A percentile compares a stretch with the other conserved stretches of the same genome.
These are phyloP conservation scores for Zoysia pacifica DNA, from an alignment of 176 grass and related monocot genomes.

Conservation along the genomic window DNA sequence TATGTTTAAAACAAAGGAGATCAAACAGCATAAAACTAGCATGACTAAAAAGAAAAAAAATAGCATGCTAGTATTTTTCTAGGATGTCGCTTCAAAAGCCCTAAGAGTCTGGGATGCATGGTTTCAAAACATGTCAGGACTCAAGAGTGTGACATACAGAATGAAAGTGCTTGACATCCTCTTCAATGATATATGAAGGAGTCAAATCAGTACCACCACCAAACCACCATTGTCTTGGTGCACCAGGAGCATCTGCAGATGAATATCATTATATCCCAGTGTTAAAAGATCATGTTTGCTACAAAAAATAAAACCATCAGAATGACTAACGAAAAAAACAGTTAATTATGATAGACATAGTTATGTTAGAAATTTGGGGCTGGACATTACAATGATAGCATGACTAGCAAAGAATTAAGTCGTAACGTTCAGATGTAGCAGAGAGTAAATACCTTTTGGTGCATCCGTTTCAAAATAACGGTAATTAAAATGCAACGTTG, in stretches of 20 bases:
- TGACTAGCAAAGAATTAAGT: background rate
- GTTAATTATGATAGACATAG: background rate
- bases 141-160: slow-evolving; percentile 48
- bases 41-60: too few species aligned
- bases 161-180: slow-evolving; percentile 99
- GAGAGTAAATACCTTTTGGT: slow-evolving; percentile 64
- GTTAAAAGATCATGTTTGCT: background rate
- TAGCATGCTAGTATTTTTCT: too few species aligned
- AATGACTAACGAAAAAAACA: background rate
- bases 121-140: background rate
- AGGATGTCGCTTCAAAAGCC: too few species aligned
- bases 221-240: slow-evolving; percentile 99
- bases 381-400: background rate
- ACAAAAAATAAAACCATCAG: background rate
- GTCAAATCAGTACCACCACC: slow-evolving; percentile 98
- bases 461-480: slow-evolving; percentile 99
- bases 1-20: background rate
- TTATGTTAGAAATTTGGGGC: background rate
- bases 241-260: slow-evolving; percentile 75
- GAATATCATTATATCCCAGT: background rate
- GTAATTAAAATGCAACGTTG: slow-evolving; percentile 98
- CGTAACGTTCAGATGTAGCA: background rate
- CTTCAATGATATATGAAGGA: slow-evolving; percentile 92
- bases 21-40: background rate
- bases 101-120: too few species aligned